Base-by-base conservation (phyloP, 2,329 filamentous ascomycete genomes). In the Cercospora zeina region DNA sequence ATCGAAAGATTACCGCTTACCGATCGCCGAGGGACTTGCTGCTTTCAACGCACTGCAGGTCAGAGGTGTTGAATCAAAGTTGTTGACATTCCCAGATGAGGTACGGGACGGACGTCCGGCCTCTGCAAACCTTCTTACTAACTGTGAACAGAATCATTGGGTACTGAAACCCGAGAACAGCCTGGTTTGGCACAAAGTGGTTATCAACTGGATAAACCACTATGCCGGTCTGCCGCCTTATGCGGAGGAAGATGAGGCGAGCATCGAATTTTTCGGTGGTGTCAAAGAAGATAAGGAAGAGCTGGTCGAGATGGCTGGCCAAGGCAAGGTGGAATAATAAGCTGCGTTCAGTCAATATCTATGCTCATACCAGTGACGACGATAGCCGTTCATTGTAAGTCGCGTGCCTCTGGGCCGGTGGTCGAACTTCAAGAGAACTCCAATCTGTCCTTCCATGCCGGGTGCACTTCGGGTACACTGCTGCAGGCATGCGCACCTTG, bases 151-250 rank as follows among this genome's bases (percentile, higher is more conserved):
- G 76, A 86, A 87, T 55, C 87, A 90, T 69, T 89, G 91, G 91
- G 92, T 97, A 3, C 73, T 96, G 58, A 96, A 96, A 74, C 90
- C 89, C 0, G 93, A 97, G 77, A 97, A 97, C 75, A 89, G 87
- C 3, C 79, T 97, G 16, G 83, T 96, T 19, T 97, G 95, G 95
- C 92, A 97, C 72, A 84, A 84, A 60, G 89, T 91, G 62, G 92
- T 97, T 14, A 73, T 97, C 31, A 85, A 85, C 60, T 97, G 90
- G 86, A 85, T 89, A 68, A 87, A 87, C 71, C 80, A 80, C 65
- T 81, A 84, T 71, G 81, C 80, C 2, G 85, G 83, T 1, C 69
- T 86, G 61, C 76, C 79, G 24, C 73, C 77, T n/a, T 77, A 80
- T 55, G 72, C 73, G 3, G 73, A 75, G 9, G 70, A 76, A 37